Conservation (phyloP, 2,329 filamentous ascomycete species). For the Cadophora gregata region DNA sequence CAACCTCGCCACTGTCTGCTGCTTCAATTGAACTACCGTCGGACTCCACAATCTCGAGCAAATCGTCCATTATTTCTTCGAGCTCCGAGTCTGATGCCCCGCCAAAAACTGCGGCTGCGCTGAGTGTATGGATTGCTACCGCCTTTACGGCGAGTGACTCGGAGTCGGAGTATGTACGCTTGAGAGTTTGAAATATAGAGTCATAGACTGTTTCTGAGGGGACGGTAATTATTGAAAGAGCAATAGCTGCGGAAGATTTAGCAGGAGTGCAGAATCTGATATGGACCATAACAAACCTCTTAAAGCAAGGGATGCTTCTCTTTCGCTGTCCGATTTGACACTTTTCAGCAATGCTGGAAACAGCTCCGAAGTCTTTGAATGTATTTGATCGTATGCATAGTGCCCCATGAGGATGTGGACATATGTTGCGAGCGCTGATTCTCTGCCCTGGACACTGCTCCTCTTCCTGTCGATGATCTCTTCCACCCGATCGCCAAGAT, state of each 20-base stretch:
- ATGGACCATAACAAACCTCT: constrained; percentile 50
- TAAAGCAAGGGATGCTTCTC: constrained; percentile 67
- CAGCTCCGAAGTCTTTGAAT: constrained; percentile 59
- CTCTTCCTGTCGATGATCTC: constrained; percentile 73
- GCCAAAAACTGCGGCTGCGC: constrained; percentile 67
- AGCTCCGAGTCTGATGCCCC: constrained; percentile 67
- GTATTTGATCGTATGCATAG: constrained; percentile 65
- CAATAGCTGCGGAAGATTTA: constrained; percentile 54
- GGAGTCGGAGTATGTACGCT: constrained; percentile 64
- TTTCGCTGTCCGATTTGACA: constrained; percentile 65
- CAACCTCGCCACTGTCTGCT: constrained; percentile 63
- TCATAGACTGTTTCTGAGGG: constrained; percentile 67
- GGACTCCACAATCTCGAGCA: constrained; percentile 71
- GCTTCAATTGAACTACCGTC: constrained; percentile 70
- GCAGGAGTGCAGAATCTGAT: background rate
- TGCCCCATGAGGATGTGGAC: constrained; percentile 65
- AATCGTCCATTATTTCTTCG: constrained; percentile 67
- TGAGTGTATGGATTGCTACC: constrained; percentile 70
- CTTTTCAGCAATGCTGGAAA: constrained; percentile 66
- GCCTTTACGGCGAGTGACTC: constrained; percentile 62
- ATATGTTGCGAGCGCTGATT: constrained; percentile 63
- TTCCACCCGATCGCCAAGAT: constrained; percentile 64
- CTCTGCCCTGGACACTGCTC: constrained; percentile 67
- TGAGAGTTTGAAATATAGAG: constrained; percentile 59
- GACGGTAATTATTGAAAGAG: constrained; percentile 66